These are phyloP conservation scores for Zasmidium cellare DNA, from an alignment of 2,329 filamentous ascomycete genomes.

Conservation along the genomic window DNA sequence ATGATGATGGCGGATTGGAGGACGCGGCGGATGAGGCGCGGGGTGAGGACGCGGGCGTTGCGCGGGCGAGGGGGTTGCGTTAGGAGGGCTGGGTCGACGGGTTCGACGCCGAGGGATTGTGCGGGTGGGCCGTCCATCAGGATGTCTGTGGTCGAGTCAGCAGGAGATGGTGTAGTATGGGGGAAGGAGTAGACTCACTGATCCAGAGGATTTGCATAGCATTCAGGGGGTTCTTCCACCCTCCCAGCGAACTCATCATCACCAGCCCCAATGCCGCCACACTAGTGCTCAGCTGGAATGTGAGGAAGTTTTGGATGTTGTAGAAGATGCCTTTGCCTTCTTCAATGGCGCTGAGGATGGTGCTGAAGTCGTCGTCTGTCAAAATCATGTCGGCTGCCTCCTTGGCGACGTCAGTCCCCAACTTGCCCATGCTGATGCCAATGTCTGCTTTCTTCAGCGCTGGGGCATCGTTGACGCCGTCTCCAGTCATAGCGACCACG, in stretches of 20 bases:
- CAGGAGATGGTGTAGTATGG: not conserved
- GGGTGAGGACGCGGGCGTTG: slow-evolving; percentile 88
- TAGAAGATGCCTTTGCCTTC: slow-evolving; percentile 99
- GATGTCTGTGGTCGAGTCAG: slow-evolving; percentile 65
- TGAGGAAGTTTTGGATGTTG: slow-evolving; percentile 99
- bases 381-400: slow-evolving; percentile 93
- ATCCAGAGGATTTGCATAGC: slow-evolving; percentile 99
- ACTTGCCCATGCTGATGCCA: slow-evolving; percentile 92
- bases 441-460: slow-evolving; percentile 97
- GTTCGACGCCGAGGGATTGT: slow-evolving; percentile 93
- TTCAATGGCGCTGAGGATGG: slow-evolving; percentile 92
- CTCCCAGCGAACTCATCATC: slow-evolving; percentile 85
- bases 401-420: slow-evolving; percentile 96
- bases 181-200: slow-evolving; percentile 62
- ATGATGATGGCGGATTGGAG: slow-evolving; percentile 85
- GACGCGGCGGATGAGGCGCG: slow-evolving; percentile 76
- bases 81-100: slow-evolving; percentile 93
- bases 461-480: slow-evolving; percentile 96
- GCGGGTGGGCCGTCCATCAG: slow-evolving; percentile 99
- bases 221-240: slow-evolving; percentile 93
- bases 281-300: slow-evolving; percentile 96
- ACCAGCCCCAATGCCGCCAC: slow-evolving; percentile 90
- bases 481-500: slow-evolving; percentile 98
- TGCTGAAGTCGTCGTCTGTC: slow-evolving; percentile 85
- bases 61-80: slow-evolving; percentile 82